phyloP scores from a whole-genome alignment of 2,329 filamentous ascomycete species.

The Hypoxylon sp. region DNA sequence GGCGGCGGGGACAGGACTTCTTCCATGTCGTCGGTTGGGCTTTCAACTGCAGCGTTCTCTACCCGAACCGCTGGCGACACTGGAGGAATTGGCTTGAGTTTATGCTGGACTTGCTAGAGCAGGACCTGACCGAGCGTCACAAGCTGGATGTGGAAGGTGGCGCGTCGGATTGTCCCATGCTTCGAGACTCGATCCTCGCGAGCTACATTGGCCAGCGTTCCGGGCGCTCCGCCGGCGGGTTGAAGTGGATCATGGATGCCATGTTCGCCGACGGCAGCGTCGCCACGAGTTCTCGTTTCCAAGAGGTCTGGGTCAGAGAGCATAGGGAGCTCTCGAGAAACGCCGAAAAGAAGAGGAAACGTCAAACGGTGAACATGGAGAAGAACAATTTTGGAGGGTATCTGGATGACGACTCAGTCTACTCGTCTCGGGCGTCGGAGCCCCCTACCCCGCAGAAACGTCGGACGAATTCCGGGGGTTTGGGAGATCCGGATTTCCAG shows the following conservation, averaged over 20 bases:
- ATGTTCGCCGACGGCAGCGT: constrained; percentile 71
- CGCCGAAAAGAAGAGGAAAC: constrained; percentile 58
- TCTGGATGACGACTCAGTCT: constrained; percentile 60
- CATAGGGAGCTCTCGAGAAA: constrained; percentile 55
- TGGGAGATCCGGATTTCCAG: constrained; percentile 48
- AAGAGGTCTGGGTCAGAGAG: constrained; percentile 74
- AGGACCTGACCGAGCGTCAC: constrained; percentile 69
- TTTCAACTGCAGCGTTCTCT: constrained; percentile 82
- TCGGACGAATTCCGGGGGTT: constrained; percentile 40
- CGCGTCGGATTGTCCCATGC: constrained; percentile 44
- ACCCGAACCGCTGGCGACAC: constrained; percentile 78
- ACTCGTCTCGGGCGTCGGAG: constrained; percentile 56
- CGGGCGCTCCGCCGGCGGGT: constrained; percentile 53
- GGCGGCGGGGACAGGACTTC: constrained; percentile 81
- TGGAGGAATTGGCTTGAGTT: constrained; percentile 84
- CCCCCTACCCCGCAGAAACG: constrained; percentile 54
- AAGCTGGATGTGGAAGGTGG: constrained; percentile 54
- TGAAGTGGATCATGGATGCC: constrained; percentile 68
- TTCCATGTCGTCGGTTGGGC: constrained; percentile 92
- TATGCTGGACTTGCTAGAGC: constrained; percentile 79
- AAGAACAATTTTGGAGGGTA: constrained; percentile 69
- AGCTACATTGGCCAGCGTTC: constrained; percentile 62
- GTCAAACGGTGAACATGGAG: constrained; percentile 62
- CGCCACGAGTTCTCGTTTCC: constrained; percentile 63
- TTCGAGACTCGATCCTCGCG: constrained; percentile 66